Evolutionary conservation across 1,139 yeast genomes (phyloP), one percentile per base, ranked within the genome.

Genomic region (Williopsis jadinii): DNA sequence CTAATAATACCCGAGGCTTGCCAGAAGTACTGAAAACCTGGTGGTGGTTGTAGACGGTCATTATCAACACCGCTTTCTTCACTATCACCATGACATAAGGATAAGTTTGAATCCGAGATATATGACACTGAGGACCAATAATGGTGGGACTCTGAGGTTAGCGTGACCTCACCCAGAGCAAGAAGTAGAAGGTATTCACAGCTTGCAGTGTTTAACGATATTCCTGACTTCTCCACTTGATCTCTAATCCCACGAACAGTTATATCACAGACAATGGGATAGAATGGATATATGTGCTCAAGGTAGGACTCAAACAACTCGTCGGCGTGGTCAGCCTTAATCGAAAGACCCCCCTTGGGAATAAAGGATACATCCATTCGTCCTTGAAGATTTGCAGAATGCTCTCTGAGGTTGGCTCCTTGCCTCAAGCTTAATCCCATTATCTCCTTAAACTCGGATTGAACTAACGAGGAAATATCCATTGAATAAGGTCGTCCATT

Each of bases 271-370:
- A 41, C 43, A 28, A 41, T 38, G 12, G 43, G 43, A 29, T 32
- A 41, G 24, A 41, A 41, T 11, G 43, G 43, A 13, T 41, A 41
- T 9, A 41, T 37, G 19, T 41, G 41, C 28, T 41, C 43, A 9
- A 41, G 35, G 30, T 41, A 41, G 3, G 41, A 37, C 15, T 41
- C 43, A 19, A 41, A 34, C 8, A 41, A 30, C 14, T 15, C 38
- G 11, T 38, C 38, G 6, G 36, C 34, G 29, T 35, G 29, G 3
- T 30, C 11, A 12, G 43, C 34, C 10, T 30, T n/a, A 10, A 37
- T 11, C 13, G 34, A 35, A 9, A 35, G 28, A 31, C 11, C 11
- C 10, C 2, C n/a, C n/a, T 8, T 31, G 11, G 13, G 19, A 10
- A 31, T 6, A 14, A 31, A 31, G 3, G 33, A 31, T n/a, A 10